Conservation (phyloP, 75 land plant genomes). For the Selaginella tamariscina region DNA sequence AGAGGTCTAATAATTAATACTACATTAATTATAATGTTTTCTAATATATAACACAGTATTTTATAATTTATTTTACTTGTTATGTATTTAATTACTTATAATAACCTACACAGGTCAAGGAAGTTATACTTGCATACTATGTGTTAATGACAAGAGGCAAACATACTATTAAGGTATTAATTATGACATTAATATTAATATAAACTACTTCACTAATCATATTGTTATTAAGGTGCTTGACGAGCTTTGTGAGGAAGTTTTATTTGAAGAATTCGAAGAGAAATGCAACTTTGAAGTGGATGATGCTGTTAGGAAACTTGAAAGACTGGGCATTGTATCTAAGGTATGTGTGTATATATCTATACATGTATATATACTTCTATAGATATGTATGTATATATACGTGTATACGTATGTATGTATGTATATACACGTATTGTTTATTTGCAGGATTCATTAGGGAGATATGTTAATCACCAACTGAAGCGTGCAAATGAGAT, state of each 20-base stretch:
- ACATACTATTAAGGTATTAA: conserved; percentile 47
- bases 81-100: too few species aligned
- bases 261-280: conserved; percentile 57
- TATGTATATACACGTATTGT: too few species aligned
- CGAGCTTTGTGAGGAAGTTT: conserved; percentile 57
- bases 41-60: too few species aligned
- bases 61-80: too few species aligned
- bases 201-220: too few species aligned
- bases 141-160: conserved; percentile 82
- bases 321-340: conserved; percentile 63
- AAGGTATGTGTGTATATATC: conserved; percentile 45
- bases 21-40: background rate
- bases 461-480: conserved; percentile 47
- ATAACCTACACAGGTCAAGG: conserved; percentile 98
- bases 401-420: conserved; percentile 7
- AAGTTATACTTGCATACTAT: conserved; percentile 81
- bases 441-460: conserved; percentile 68
- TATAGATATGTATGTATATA: conserved; percentile 12
- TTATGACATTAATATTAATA: too few species aligned
- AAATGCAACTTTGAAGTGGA: conserved; percentile 85
- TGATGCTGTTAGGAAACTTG: conserved; percentile 77
- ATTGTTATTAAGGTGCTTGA: conserved; percentile 61
- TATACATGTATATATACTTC: conserved; percentile 14
- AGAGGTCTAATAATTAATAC: conserved; percentile 22
- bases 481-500: conserved; percentile 79